phyloP scores from a whole-genome alignment of 1,139 yeast species.

The Lizanozyma gosingica region DNA sequence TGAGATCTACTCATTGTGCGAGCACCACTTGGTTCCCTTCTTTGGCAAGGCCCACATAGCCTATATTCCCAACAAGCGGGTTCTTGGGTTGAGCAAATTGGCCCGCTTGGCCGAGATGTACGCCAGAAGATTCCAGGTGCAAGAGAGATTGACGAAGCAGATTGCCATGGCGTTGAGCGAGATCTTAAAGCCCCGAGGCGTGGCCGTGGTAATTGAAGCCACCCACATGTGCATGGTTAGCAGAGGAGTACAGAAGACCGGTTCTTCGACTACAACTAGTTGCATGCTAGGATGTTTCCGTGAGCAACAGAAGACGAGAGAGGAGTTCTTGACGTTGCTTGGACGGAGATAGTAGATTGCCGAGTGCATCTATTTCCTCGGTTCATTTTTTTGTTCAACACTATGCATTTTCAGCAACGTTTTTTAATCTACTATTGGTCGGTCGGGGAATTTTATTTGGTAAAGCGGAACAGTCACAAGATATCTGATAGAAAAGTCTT shows the following conservation, averaged over 20 bases:
- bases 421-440: no score
- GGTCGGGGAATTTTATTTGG: no score
- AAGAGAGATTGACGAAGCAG: constrained; percentile 92
- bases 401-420: no score
- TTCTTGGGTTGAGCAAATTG: constrained; percentile 86
- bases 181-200: constrained; percentile 88
- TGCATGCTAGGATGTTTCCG: constrained; percentile 97
- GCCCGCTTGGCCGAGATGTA: constrained; percentile 98
- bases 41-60: constrained; percentile 96
- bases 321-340: constrained; percentile 82
- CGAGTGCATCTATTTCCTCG: no score
- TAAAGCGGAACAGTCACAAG: no score
- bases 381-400: no score
- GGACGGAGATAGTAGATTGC: constrained; percentile 39
- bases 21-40: constrained; percentile 95
- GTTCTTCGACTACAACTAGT: constrained; percentile 88
- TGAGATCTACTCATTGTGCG: constrained; percentile 86
- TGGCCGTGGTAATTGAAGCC: constrained; percentile 96
- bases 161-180: constrained; percentile 94
- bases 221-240: constrained; percentile 99
- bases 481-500: no score
- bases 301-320: constrained; percentile 88
- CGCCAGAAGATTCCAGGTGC: constrained; percentile 90
- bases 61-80: constrained; percentile 89
- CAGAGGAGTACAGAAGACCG: constrained; percentile 94